Evolutionary conservation across 2,329 filamentous ascomycete species (phyloP).

Genomic region (Pseudogymnoascus sp.): DNA sequence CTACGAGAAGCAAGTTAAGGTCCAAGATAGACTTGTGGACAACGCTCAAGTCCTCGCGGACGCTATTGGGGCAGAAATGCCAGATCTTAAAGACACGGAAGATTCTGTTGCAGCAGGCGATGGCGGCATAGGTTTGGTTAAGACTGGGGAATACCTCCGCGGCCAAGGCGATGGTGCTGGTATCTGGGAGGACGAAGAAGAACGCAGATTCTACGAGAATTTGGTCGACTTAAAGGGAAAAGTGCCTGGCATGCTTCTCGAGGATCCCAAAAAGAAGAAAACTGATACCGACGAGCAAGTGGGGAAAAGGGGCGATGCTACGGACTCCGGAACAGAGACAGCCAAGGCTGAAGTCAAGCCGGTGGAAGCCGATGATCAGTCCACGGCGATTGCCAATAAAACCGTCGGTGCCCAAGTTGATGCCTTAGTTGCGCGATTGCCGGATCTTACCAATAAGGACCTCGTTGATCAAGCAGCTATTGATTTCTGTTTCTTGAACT

Average conservation of each 20-base stretch:
- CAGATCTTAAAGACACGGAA: constrained; percentile 79
- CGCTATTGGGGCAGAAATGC: constrained; percentile 83
- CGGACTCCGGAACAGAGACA: constrained; percentile 38
- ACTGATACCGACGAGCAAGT: constrained; percentile 70
- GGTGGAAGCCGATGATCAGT: constrained; percentile 64
- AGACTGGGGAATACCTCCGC: constrained; percentile 85
- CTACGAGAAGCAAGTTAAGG: constrained; percentile 88
- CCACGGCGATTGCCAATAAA: constrained; percentile 93
- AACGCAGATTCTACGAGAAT: constrained; percentile 96
- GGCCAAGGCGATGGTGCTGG: constrained; percentile 85
- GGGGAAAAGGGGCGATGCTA: constrained; percentile 61
- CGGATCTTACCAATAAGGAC: constrained; percentile 86
- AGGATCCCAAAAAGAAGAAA: constrained; percentile 94
- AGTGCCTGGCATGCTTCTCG: constrained; percentile 84
- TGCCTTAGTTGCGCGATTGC: constrained; percentile 75
- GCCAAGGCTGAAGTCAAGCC: constrained; percentile 39
- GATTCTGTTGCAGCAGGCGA: constrained; percentile 56
- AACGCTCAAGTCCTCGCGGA: constrained; percentile 91
- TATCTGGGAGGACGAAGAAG: constrained; percentile 98
- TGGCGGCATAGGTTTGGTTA: constrained; percentile 83
- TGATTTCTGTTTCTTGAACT: constrained; percentile 97
- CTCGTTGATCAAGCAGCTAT: constrained; percentile 85
- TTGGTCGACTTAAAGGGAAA: constrained; percentile 91
- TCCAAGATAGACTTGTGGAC: constrained; percentile 79
- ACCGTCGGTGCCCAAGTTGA: constrained; percentile 96